Base-by-base conservation (phyloP, 805 yeast genomes). In the Myxozyma neglecta region DNA sequence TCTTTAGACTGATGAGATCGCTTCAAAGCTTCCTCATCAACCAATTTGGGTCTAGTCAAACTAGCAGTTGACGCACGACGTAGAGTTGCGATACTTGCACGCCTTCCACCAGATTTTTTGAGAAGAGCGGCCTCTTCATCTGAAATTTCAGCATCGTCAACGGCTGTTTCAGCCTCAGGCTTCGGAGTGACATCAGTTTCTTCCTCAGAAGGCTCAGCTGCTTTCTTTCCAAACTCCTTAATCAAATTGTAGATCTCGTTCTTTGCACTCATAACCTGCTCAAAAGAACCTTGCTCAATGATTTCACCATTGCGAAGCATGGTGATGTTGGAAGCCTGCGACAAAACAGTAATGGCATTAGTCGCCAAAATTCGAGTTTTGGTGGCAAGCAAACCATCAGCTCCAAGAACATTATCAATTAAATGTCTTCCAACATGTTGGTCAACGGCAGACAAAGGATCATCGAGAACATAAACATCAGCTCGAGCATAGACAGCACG, bases 401-500 rank as follows among this genome's bases (percentile, higher is more conserved):
- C 84, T 20, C 97, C 96, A 59, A 92, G 79, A 20, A 92, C 97
- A 70, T 88, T 85, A 67, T 85, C 86, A 67, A 89, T 85, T 69
- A 94, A 79, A 71, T 90, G 96, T 67, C 84, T 85, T 11, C 97
- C 93, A 65, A 94, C 99, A 73, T 94, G 99, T 70, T 91, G 97
- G 76, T 94, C 99, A 46, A 94, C 99, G 32, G 99, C 99, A 73
- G 96, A 88, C 62, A 94, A 81, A 9, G 96, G 89, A 75, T 94
- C 99, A 74, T 94, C 99, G 65, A 94, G 76, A 45, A 94, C 76
- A 73, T 90, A 91, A 36, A 94, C 84, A 71, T 94, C 98, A 2
- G 98, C 96, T 67, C 98, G 82, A 11, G 97, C 83, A 73, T 94
- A 94, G 9, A 94, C 97, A 11, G 99, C 97, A 73, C 99, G 84